A percentile compares a stretch with the other conserved stretches of the same genome.
Evolutionary conservation across 1,139 yeast genomes (phyloP).

Genomic region (Protomyces arabidopsidicola): DNA sequence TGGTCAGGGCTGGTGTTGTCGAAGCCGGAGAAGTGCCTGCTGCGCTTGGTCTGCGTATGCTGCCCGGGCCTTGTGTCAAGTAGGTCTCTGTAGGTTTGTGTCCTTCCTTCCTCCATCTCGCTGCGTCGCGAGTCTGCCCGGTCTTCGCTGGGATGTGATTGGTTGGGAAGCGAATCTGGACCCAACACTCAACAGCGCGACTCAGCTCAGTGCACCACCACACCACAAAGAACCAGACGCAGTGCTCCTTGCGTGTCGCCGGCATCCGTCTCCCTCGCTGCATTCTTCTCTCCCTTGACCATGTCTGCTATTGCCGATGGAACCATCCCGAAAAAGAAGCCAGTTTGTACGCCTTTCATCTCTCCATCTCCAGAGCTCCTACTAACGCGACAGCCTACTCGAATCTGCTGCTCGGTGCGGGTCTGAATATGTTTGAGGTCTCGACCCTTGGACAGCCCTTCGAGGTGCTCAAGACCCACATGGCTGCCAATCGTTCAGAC

Average conservation of each 20-base stretch:
- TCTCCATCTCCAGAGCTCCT: not conserved
- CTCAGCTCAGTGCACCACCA: too few species aligned
- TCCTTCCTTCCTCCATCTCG: not conserved
- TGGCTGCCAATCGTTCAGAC: slow-evolving; percentile 90
- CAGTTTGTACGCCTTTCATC: slow-evolving; percentile 10
- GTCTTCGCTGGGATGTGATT: too few species aligned
- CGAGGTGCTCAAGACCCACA: slow-evolving; percentile 89
- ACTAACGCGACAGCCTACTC: slow-evolving; percentile 17
- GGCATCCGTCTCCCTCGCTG: not conserved
- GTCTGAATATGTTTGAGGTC: slow-evolving; percentile 84
- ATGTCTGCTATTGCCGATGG: slow-evolving; percentile 23
- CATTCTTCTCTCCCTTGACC: not conserved
- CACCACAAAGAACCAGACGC: too few species aligned
- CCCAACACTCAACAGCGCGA: too few species aligned
- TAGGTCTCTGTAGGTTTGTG: too few species aligned
- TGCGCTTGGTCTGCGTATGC: slow-evolving; percentile 1
- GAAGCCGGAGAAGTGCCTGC: slow-evolving; percentile 9
- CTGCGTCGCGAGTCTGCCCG: not conserved
- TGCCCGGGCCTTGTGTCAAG: not conserved
- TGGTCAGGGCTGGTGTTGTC: slow-evolving; percentile 58
- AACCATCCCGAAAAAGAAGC: slow-evolving; percentile 23
- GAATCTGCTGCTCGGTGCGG: slow-evolving; percentile 89
- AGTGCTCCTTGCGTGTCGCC: not conserved
- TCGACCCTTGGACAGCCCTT: slow-evolving; percentile 94
- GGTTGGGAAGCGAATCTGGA: too few species aligned